phyloP scores from a whole-genome alignment of 805 yeast species.

The Jamesozyma lodderae region DNA sequence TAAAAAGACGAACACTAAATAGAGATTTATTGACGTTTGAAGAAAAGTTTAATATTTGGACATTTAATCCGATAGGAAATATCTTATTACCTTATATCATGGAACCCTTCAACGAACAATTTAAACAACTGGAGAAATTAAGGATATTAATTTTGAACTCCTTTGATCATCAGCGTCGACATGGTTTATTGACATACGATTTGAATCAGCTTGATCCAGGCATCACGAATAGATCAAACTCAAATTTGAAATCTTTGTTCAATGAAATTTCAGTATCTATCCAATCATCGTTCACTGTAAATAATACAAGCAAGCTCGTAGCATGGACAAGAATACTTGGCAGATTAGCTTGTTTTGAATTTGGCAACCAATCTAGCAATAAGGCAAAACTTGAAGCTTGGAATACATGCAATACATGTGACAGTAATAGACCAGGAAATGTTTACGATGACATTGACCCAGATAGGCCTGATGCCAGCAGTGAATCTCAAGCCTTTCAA shows the following conservation, averaged over 20 bases:
- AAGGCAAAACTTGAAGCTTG: slow-evolving; percentile 4
- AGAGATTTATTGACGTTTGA: slow-evolving; percentile 5
- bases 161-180: slow-evolving; percentile 1
- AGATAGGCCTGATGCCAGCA: slow-evolving; percentile 24
- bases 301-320: slow-evolving; percentile 11
- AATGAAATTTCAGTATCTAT: slow-evolving; percentile 13
- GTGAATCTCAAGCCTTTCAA: slow-evolving; percentile 17
- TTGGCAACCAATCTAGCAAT: background rate
- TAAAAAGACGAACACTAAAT: slow-evolving; percentile 11
- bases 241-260: slow-evolving; percentile 6
- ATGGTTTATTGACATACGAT: slow-evolving; percentile 5
- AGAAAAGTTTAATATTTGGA: slow-evolving; percentile 9
- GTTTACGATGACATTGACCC: slow-evolving; percentile 16
- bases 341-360: slow-evolving; percentile 18
- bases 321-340: slow-evolving; percentile 17
- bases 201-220: slow-evolving; percentile 10
- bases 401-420: slow-evolving; percentile 19
- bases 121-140: slow-evolving; percentile 19
- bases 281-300: slow-evolving; percentile 11
- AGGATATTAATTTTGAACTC: slow-evolving; percentile 10
- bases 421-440: slow-evolving; percentile 10
- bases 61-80: slow-evolving; percentile 4
- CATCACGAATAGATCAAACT: slow-evolving; percentile 4
- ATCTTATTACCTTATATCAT: slow-evolving; percentile 2
- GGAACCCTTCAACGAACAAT: slow-evolving; percentile 10